Evolutionary conservation across 1,284 basidiomycete species (phyloP), one percentile per base, ranked within the genome.

Genomic region (Ustilago loliicola): DNA sequence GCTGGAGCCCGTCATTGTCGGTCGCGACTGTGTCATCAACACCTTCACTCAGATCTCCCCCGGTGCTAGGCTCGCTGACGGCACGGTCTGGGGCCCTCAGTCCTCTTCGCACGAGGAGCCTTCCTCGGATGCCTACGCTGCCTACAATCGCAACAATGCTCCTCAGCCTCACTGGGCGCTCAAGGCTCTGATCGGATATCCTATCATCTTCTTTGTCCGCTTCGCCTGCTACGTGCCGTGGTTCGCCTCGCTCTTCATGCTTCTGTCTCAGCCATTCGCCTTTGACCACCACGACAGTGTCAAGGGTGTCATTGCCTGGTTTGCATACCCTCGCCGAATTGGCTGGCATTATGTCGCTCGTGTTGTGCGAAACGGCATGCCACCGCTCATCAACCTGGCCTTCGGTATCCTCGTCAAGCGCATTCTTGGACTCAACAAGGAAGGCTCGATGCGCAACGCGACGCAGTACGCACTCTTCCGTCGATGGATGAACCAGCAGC

Each of bases 1-100:
- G 21, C 72, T 86, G 25, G 85, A 86, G 61, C 85, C 85, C 34
- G 81, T 85, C 73, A 82, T 86, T 48, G 80, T 86, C 61, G 85
- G 85, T 21, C 83, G 85, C 45, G 85, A 86, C 72, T 86, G 85
- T 65, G 84, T 86, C 42, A 75, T 86, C 67, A 86, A 86, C 74
- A 85, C 85, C 3, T 86, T 84, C 56, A 86, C 85, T 9, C 82
- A 85, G 61, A 85, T 86, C 65, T 85, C 85, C 47, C 85, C 85
- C 17, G 85, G 85, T 64, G 85, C 85, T 32, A 78, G 84, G 17
- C 62, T 86, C 10, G 85, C 83, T 21, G 84, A 86, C 55, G 85
- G 85, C 29, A 85, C 85, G 2, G 85, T 86, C 2, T 86, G 84
- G 84, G 85, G 85, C 15, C 85, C 85, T 21, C 85, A 86, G 62